Evolutionary conservation across 2,329 filamentous ascomycete genomes (phyloP).

Genomic region (Penicillium sp.): DNA sequence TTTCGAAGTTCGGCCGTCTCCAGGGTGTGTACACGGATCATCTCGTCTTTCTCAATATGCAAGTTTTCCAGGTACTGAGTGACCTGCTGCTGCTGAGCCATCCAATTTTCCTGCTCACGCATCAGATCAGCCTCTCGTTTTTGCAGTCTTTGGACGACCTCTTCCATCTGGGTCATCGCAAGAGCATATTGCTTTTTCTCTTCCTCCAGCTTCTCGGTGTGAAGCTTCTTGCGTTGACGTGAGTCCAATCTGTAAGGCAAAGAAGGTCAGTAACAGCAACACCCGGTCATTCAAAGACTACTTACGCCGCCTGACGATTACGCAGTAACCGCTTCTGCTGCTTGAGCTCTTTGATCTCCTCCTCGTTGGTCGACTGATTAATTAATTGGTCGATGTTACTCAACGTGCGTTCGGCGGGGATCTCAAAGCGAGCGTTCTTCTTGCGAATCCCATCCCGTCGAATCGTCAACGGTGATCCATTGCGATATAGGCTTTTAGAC

Average conservation of each 20-base stretch:
- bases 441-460: constrained; percentile 90
- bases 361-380: constrained; percentile 74
- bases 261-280: neutral
- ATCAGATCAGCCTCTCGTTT: constrained; percentile 55
- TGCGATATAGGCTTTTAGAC: constrained; percentile 56
- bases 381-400: constrained; percentile 95
- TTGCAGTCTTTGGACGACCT: constrained; percentile 69
- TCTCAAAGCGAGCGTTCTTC: constrained; percentile 98
- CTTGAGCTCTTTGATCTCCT: constrained; percentile 97
- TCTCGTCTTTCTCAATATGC: constrained; percentile 85
- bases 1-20: constrained; percentile 90
- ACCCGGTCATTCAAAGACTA: constrained; percentile 26
- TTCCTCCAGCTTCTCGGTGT: constrained; percentile 93
- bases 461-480: constrained; percentile 70
- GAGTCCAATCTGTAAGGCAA: constrained; percentile 76
- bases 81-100: constrained; percentile 71
- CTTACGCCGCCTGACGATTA: constrained; percentile 96
- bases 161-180: constrained; percentile 75
- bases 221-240: constrained; percentile 94
- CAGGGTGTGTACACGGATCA: constrained; percentile 82
- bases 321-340: constrained; percentile 93
- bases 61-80: constrained; percentile 74
- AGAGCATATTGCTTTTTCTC: constrained; percentile 91
- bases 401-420: constrained; percentile 88
- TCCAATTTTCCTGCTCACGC: constrained; percentile 62